Evolutionary conservation across 192 early-diverging fungal genomes (phyloP), one percentile per base, ranked within the genome.

Genomic region (Entomortierella chlamydospora): DNA sequence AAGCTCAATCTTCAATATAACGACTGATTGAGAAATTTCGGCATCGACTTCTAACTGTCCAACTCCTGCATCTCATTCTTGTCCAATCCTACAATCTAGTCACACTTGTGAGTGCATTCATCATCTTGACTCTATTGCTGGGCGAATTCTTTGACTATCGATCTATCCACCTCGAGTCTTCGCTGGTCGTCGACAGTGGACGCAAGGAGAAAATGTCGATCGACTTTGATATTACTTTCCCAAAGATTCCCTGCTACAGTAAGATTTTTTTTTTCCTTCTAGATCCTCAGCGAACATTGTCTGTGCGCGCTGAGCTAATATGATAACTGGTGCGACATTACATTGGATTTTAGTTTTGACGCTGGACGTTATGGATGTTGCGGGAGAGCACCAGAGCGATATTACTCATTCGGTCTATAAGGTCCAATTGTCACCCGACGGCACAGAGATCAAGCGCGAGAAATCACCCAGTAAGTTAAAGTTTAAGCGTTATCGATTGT

Each of bases 351-450:
- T 61, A 92, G 91, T 98, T 20, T 84, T 99, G 57, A 94, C 91
- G 61, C 85, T 98, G 55, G 97, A 98, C 81, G 93, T 99, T 7
- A 96, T 98, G 93, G 98, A 98, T 80, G 91, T 95, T 22, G 88
- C 95, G 25, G 95, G 97, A 28, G 94, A 95, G 73, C 91, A 95
- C 73, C 91, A 96, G 61, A 93, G 89, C 73, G 95, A 92, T 70
- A 83, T 93, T 51, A 84, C 85, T 26, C 92, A 94, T 82, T 87
- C 90, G 43, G 88, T 98, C n/a, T 91, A 89, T 64, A 97, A 97
- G 71, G 86, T 88, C 26, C 89, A 96, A 33, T 73, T 98, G 29
- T 85, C 92, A 73, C 66, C 71, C 22, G 65, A 77, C 34, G 96
- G 97, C 13, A 81, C 83, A n/a, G 81, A 60, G 20, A 89, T 97